Evolutionary conservation across 257 asterid species (phyloP), one percentile per base, ranked within the genome.

Genomic region (Lycium ferocissimum): DNA sequence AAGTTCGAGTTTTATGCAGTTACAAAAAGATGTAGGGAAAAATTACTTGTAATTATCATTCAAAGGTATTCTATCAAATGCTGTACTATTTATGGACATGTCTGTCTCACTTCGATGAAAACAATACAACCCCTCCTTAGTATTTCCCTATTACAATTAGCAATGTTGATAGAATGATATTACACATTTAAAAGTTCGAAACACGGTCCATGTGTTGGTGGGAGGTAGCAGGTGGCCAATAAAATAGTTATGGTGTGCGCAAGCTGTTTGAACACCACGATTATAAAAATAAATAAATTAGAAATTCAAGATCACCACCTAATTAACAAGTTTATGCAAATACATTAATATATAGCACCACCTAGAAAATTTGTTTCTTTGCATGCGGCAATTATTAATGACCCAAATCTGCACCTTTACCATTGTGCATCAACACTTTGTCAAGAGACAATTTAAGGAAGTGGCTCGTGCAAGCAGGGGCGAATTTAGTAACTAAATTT

Each of bases 1-100:
- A 0, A 12, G 35, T 0, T 0, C 33, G 33, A 12, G 6, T 35
- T 35, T 6, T 6, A 13, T 6, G 4, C 2, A 13, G 35, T 67
- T 56, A 15, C 11, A 69, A 15, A 37, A 37, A 1, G 37, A n/a
- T 20, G 3, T 13, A 20, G 8, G 33, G 47, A 1, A 67, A 35
- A 67, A 13, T 9, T 40, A 45, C 80, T 38, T 72, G 38, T 45
- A 72, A 72, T 43, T n/a, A 72, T 72, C 35, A 18, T 45, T 6
- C 37, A 18, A 33, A 12, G 0, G 7, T 54, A 61, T 18, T 8
- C 5, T 3, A 8, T 38, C 66, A 59, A 59, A n/a, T 59, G 66
- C 62, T 57, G 20, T 17, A 69, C 15, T 1, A 18, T 72, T 72
- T 72, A 45, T 18, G 80, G 80, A n/a, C 80, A 45, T 43, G 58